These are phyloP conservation scores for Cryphonectria japonica DNA, from an alignment of 2,329 filamentous ascomycete genomes.

Conservation along the genomic window DNA sequence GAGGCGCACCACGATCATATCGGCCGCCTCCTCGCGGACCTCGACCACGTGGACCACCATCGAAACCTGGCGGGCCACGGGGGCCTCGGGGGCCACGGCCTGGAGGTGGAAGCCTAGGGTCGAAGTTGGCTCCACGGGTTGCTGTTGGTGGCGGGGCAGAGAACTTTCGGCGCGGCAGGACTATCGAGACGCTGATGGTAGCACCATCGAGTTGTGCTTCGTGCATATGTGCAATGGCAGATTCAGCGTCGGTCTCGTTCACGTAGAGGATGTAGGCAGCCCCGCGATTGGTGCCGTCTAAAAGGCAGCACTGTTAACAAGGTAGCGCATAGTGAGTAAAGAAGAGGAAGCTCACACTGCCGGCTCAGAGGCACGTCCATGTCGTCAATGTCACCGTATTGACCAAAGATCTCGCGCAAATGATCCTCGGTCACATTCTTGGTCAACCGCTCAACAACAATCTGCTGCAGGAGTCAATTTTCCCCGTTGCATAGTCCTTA, in stretches of 20 bases:
- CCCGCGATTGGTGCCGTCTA: slow-evolving; percentile 78
- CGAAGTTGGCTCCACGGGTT: slow-evolving; percentile 63
- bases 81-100: slow-evolving; percentile 33
- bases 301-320: slow-evolving; percentile 10
- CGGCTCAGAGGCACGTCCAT: slow-evolving; percentile 89
- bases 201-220: slow-evolving; percentile 91
- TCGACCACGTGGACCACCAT: slow-evolving; percentile 44
- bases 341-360: slow-evolving; percentile 63
- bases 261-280: slow-evolving; percentile 91
- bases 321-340: slow-evolving; percentile 7
- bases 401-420: slow-evolving; percentile 87
- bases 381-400: slow-evolving; percentile 83
- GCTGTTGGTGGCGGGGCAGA: slow-evolving; percentile 77
- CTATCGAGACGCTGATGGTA: slow-evolving; percentile 83
- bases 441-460: slow-evolving; percentile 93
- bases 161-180: slow-evolving; percentile 81
- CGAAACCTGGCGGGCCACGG: slow-evolving; percentile 39
- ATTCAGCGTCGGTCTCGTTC: slow-evolving; percentile 77
- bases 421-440: slow-evolving; percentile 93
- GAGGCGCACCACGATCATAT: slow-evolving; percentile 40
- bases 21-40: slow-evolving; percentile 38
- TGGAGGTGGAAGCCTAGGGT: slow-evolving; percentile 54
- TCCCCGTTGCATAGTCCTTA: background rate
- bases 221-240: slow-evolving; percentile 95
- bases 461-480: slow-evolving; percentile 53